These are phyloP conservation scores for Kockiozyma suomiensis DNA, from an alignment of 805 yeast genomes.

Conservation along the genomic window DNA sequence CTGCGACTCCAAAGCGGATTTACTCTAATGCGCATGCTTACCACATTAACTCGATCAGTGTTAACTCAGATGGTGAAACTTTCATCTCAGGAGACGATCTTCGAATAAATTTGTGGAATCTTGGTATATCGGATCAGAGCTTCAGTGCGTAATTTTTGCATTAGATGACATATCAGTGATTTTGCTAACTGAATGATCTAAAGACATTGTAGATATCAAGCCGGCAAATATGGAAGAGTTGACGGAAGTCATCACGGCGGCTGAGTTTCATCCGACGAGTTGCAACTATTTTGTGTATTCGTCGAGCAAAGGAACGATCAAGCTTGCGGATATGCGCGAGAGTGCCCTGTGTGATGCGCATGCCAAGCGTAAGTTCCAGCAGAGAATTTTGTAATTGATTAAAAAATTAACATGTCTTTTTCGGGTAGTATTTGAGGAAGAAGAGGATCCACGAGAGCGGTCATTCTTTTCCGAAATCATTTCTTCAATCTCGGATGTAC, in stretches of 20 bases:
- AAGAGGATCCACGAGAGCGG: conserved; percentile 87
- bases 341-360: conserved; percentile 92
- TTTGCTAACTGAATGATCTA: background rate
- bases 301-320: conserved; percentile 92
- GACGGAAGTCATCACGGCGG: conserved; percentile 95
- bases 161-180: background rate
- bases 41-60: conserved; percentile 93
- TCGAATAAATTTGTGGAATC: conserved; percentile 93
- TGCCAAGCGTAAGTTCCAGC: conserved; percentile 52
- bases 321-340: conserved; percentile 94
- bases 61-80: conserved; percentile 95
- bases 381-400: too few relatives aligned
- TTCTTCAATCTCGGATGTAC: conserved; percentile 88
- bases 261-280: conserved; percentile 91
- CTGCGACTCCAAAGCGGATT: conserved; percentile 89
- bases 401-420: too few relatives aligned
- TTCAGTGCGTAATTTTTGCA: conserved; percentile 52
- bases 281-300: conserved; percentile 96
- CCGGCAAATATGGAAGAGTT: conserved; percentile 99
- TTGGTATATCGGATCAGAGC: conserved; percentile 90
- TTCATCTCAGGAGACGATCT: conserved; percentile 90
- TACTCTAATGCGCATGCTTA: conserved; percentile 97
- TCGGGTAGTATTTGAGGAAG: conserved; percentile 79
- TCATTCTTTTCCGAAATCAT: conserved; percentile 98
- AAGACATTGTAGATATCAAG: conserved; percentile 93